Evolutionary conservation across 345 rosid genomes (phyloP).

Genomic region (Syzygium grande): DNA sequence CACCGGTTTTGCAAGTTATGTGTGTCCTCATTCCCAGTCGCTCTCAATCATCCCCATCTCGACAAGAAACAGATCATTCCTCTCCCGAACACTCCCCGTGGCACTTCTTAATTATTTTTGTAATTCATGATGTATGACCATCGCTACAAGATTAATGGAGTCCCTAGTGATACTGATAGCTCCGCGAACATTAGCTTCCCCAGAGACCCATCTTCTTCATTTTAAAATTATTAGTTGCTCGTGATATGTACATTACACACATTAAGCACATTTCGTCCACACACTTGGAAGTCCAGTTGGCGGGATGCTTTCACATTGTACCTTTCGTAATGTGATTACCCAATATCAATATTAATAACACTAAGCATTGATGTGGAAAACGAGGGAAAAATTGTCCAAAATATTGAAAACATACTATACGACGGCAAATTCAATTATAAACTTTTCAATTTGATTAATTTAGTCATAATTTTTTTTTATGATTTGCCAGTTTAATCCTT

Average conservation of each 20-base stretch:
- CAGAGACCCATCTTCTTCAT: neutral
- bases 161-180: neutral
- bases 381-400: neutral
- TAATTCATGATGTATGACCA: neutral
- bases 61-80: neutral
- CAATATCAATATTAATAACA: neutral
- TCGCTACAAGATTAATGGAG: neutral
- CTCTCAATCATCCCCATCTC: neutral
- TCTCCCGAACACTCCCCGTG: neutral
- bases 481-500: fast-evolving
- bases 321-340: neutral
- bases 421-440: neutral
- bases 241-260: neutral
- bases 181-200: neutral
- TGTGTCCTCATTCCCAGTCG: neutral
- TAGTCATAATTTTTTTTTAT: neutral
- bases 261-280: neutral
- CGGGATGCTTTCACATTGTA: neutral
- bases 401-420: neutral
- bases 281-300: neutral
- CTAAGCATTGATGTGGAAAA: neutral
- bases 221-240: neutral
- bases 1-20: neutral
- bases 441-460: neutral
- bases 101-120: neutral